A percentile compares a stretch with the other conserved stretches of the same genome.
These are phyloP conservation scores for Closterium sp. DNA, from an alignment of 139 green algal species.

Conservation along the genomic window DNA sequence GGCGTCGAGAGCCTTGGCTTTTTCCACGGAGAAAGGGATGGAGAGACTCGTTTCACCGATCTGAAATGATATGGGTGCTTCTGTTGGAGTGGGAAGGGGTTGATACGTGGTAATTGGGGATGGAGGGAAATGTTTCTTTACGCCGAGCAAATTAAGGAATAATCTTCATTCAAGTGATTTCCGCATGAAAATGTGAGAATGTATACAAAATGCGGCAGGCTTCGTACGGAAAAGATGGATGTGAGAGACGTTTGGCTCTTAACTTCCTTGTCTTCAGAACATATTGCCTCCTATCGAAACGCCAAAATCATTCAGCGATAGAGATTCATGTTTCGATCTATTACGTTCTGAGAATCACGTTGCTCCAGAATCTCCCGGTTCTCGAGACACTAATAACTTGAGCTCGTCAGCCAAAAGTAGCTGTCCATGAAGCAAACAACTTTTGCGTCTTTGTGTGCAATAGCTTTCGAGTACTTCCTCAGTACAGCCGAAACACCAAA, in stretches of 20 bases:
- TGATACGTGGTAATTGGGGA: not conserved
- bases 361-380: not conserved
- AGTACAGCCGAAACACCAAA: no score
- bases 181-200: not conserved
- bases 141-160: no score
- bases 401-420: not conserved
- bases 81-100: not conserved
- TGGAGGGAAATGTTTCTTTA: no score
- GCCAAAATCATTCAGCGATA: not conserved
- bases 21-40: slow-evolving; percentile 50
- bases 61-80: slow-evolving; percentile 51
- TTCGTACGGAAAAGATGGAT: not conserved
- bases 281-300: not conserved
- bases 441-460: not conserved
- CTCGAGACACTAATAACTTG: no score
- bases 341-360: not conserved
- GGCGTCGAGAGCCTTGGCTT: slow-evolving; percentile 24
- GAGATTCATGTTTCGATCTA: not conserved
- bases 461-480: no score
- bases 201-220: not conserved
- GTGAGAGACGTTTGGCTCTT: not conserved
- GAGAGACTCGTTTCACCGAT: slow-evolving; percentile 53
- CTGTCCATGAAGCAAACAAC: not conserved
- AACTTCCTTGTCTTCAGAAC: not conserved
- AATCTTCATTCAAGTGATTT: no score